phyloP scores from a whole-genome alignment of 2,329 filamentous ascomycete species.

The Ceratocystis papillata region DNA sequence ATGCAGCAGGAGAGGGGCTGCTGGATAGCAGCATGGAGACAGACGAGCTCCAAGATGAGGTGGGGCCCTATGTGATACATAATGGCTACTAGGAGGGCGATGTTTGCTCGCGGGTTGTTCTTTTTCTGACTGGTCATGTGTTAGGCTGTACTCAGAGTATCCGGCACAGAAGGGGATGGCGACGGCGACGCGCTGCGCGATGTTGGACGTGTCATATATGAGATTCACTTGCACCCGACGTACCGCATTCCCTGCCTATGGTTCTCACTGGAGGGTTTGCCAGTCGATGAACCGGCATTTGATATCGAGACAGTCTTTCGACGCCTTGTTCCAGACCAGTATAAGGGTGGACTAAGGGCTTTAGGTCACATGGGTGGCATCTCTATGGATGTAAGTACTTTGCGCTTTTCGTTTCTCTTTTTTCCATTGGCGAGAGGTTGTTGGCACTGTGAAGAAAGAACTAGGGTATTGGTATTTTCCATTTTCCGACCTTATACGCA shows the following conservation, averaged over 20 bases:
- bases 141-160: conserved; percentile 18
- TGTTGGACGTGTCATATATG: conserved; percentile 51
- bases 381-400: conserved; percentile 58
- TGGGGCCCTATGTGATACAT: conserved; percentile 28
- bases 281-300: conserved; percentile 45
- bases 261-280: conserved; percentile 55
- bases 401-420: conserved; percentile 22
- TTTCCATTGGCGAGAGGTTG: background rate
- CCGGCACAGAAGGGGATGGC: background rate
- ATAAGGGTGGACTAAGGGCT: conserved; percentile 49
- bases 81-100: background rate
- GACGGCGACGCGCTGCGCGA: conserved; percentile 26
- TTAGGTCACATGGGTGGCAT: conserved; percentile 60
- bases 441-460: conserved; percentile 18
- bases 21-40: conserved; percentile 41
- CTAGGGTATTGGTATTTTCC: conserved; percentile 13
- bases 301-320: conserved; percentile 60
- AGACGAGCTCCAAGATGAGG: conserved; percentile 43
- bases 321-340: conserved; percentile 56
- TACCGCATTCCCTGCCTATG: conserved; percentile 67
- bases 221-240: conserved; percentile 63
- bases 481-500: conserved; percentile 8
- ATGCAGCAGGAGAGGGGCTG: conserved; percentile 23
- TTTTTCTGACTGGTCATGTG: conserved; percentile 24
- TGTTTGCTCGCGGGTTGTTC: background rate